These are phyloP conservation scores for Beauveria varroae DNA, from an alignment of 2,329 filamentous ascomycete genomes.

Conservation along the genomic window DNA sequence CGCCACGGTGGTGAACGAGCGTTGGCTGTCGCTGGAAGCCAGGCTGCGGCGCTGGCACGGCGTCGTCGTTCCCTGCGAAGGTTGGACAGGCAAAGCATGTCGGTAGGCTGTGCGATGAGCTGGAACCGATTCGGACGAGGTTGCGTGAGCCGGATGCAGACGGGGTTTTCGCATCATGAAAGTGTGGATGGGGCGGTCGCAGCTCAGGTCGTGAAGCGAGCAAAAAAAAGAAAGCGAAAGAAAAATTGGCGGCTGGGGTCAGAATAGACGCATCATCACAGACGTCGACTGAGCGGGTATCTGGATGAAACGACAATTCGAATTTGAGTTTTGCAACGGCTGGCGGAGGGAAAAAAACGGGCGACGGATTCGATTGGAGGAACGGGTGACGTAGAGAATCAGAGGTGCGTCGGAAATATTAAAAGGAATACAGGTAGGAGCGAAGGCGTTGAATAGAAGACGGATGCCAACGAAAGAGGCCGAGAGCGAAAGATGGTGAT, in stretches of 20 bases:
- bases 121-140: neutral
- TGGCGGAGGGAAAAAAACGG: neutral
- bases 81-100: neutral
- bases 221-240: neutral
- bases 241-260: neutral
- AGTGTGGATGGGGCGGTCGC: neutral
- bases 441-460: neutral
- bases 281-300: neutral
- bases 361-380: neutral
- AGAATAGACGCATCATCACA: conserved; percentile 1
- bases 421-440: neutral
- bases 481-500: neutral
- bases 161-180: conserved; percentile 5
- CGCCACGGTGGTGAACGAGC: neutral
- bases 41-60: neutral
- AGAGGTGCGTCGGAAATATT: too few species aligned
- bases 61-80: neutral
- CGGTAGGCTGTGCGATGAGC: neutral
- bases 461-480: neutral
- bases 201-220: neutral
- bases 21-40: neutral
- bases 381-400: neutral
- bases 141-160: neutral
- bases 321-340: neutral
- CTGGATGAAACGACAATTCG: neutral